Conservation (phyloP, 345 rosid genomes). For the Populus davidiana region DNA sequence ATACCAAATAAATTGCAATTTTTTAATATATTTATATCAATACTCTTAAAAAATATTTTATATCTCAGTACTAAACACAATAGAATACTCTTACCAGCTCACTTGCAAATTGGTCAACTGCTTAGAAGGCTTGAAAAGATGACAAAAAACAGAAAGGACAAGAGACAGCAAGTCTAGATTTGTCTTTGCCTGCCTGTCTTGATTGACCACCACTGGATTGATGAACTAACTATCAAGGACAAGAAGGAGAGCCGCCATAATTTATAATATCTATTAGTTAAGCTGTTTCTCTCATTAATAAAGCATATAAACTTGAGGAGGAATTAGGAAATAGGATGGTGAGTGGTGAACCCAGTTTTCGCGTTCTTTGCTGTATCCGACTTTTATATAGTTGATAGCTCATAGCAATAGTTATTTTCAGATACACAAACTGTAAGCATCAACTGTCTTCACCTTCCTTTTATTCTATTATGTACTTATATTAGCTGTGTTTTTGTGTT, state of each 20-base stretch:
- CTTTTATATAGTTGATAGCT: not conserved
- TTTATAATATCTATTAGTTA: not conserved
- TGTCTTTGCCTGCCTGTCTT: not conserved
- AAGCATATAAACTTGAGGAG: not conserved
- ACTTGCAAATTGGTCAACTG: too few species aligned
- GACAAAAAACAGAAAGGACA: not conserved
- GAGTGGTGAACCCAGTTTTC: not conserved
- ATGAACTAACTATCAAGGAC: not conserved
- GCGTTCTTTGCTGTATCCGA: conserved; percentile 17
- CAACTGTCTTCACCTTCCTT: not conserved
- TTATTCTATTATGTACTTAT: not conserved
- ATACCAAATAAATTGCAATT: too few species aligned
- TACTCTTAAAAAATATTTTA: too few species aligned
- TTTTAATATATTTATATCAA: too few species aligned
- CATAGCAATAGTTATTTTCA: not conserved
- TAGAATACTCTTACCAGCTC: too few species aligned
- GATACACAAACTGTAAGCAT: not conserved
- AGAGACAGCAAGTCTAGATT: not conserved
- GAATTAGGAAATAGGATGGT: not conserved
- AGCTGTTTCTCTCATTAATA: not conserved
- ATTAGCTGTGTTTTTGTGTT: too few species aligned
- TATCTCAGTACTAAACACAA: too few species aligned
- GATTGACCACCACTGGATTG: not conserved
- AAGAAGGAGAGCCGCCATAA: not conserved
- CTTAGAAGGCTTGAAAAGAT: too few species aligned